phyloP scores from a whole-genome alignment of 345 rosid genomes.

The Dovyalis caffra region DNA sequence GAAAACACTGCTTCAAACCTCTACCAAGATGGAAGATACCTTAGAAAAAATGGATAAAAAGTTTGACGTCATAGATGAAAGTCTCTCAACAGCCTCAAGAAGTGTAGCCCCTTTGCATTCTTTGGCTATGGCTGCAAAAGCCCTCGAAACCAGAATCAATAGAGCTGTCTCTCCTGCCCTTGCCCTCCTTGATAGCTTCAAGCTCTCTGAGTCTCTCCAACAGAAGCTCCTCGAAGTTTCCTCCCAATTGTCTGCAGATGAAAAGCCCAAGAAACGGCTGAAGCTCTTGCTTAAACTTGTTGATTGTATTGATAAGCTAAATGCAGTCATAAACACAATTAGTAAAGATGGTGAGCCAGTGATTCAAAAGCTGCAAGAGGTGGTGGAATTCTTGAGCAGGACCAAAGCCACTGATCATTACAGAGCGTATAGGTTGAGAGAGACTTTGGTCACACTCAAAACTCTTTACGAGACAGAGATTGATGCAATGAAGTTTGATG shows the following conservation, averaged over 20 bases:
- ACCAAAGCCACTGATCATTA: constrained; percentile 60
- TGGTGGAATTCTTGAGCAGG: constrained; percentile 74
- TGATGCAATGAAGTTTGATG: constrained; percentile 62
- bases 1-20: constrained; percentile 37
- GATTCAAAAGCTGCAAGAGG: constrained; percentile 70
- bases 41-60: constrained; percentile 38
- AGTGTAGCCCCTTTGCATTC: constrained; percentile 56
- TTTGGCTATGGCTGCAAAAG: constrained; percentile 50
- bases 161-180: constrained; percentile 57
- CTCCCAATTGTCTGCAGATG: constrained; percentile 24
- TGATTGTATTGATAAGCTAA: constrained; percentile 45
- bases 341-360: constrained; percentile 48
- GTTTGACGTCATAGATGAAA: constrained; percentile 37
- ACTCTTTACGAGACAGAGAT: constrained; percentile 51
- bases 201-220: constrained; percentile 48
- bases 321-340: constrained; percentile 36
- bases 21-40: constrained; percentile 31
- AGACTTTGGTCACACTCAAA: constrained; percentile 54
- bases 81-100: constrained; percentile 40
- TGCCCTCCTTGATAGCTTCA: constrained; percentile 46
- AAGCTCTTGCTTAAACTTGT: constrained; percentile 38
- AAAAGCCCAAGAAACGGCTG: constrained; percentile 33
- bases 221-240: constrained; percentile 38
- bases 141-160: constrained; percentile 60
- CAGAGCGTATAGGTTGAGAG: constrained; percentile 45